Evolutionary conservation across 2,329 filamentous ascomycete genomes (phyloP).

Genomic region (Talaromyces marneffei): DNA sequence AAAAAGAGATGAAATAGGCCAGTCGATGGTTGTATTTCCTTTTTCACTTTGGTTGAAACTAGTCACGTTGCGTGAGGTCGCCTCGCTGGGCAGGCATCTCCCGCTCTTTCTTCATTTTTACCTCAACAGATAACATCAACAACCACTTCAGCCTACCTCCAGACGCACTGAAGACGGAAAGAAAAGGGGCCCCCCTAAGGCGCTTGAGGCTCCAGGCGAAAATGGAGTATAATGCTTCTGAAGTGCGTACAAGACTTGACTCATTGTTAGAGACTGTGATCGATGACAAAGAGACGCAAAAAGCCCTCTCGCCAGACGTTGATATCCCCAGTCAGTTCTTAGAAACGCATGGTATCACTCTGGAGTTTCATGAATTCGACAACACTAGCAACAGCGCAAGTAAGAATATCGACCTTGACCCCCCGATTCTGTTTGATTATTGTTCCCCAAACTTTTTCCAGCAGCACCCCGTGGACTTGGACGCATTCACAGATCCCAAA

Average conservation of each 20-base stretch:
- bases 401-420: not conserved
- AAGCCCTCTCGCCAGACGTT: not conserved
- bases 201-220: too few species aligned
- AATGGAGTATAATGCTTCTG: not conserved
- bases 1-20: too few species aligned
- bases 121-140: too few species aligned
- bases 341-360: not conserved
- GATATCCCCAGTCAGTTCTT: not conserved
- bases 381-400: not conserved
- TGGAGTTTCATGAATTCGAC: not conserved
- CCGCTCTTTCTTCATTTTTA: too few species aligned
- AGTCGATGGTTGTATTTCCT: too few species aligned
- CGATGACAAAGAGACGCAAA: not conserved
- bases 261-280: not conserved
- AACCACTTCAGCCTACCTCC: too few species aligned
- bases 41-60: too few species aligned
- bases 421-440: not conserved
- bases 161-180: too few species aligned
- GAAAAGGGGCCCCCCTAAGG: too few species aligned
- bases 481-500: not conserved
- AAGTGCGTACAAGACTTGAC: not conserved
- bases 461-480: not conserved
- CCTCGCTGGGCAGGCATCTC: too few species aligned
- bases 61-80: too few species aligned
- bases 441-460: not conserved